Percentiles rank a stretch among this genome's conserved stretches.
Conservation (phyloP, 2,329 filamentous ascomycete species). For the Aspergillus glaucus region DNA sequence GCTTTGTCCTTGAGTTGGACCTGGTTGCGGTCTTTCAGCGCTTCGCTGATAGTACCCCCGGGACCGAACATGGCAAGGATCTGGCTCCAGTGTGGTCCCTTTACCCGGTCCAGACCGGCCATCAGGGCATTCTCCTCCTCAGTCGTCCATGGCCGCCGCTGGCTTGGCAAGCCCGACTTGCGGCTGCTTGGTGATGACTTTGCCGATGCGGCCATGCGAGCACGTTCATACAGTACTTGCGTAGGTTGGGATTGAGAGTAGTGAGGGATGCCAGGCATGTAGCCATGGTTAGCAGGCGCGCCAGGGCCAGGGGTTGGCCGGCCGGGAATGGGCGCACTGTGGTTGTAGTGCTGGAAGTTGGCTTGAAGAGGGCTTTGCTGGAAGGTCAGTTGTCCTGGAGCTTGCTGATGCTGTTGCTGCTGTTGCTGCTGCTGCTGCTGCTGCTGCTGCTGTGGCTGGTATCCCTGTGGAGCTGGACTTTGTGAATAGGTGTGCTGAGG, state of each 20-base stretch:
- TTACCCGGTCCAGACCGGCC: conserved; percentile 79
- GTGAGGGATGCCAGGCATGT: conserved; percentile 42
- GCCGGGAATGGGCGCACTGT: conserved; percentile 24
- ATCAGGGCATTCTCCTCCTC: conserved; percentile 88
- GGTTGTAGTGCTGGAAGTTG: conserved; percentile 38
- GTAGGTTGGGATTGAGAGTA: conserved; percentile 46
- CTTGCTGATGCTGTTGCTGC: conserved; percentile 17
- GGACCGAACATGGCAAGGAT: conserved; percentile 78
- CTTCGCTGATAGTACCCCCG: conserved; percentile 71
- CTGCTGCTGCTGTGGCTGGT: conserved; percentile 6
- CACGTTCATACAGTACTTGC: conserved; percentile 53
- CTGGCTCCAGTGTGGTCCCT: conserved; percentile 89
- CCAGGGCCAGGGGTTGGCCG: conserved; percentile 27
- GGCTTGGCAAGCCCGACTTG: conserved; percentile 48
- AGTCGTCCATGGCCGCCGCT: conserved; percentile 75
- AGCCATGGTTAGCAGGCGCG: conserved; percentile 33
- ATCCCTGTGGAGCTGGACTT: conserved; percentile 31
- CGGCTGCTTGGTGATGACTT: conserved; percentile 50
- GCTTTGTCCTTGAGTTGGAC: conserved; percentile 92
- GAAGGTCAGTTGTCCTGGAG: conserved; percentile 27
- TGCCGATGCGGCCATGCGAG: conserved; percentile 49
- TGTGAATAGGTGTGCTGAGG: conserved; percentile 28
- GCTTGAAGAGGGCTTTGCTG: conserved; percentile 36
- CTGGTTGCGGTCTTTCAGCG: conserved; percentile 81
- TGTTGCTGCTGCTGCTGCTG: conserved; percentile 14